A percentile compares a stretch with the other conserved stretches of the same genome.
Evolutionary conservation across 176 grass and related monocot species (phyloP).

Genomic region (Rhynchospora breviuscula): DNA sequence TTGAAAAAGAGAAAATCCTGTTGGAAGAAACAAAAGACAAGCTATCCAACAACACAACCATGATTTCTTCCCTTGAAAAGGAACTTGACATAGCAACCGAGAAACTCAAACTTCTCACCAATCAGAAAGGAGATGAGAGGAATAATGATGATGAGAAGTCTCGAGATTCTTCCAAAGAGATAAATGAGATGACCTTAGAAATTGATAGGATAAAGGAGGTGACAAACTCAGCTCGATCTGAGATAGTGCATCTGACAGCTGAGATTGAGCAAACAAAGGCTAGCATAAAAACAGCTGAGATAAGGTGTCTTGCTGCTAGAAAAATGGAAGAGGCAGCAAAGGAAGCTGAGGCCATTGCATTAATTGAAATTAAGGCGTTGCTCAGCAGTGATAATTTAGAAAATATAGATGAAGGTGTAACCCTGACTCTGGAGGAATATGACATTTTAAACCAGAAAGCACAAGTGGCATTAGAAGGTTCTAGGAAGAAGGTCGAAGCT

Average conservation of each 20-base stretch:
- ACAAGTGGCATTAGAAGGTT: conserved; percentile 51
- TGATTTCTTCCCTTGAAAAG: conserved; percentile 55
- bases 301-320: conserved; percentile 58
- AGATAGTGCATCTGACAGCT: conserved; percentile 38
- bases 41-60: conserved; percentile 36
- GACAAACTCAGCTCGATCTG: conserved; percentile 55
- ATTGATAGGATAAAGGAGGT: conserved; percentile 56
- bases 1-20: conserved; percentile 49
- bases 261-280: conserved; percentile 77
- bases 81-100: conserved; percentile 46
- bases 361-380: conserved; percentile 72
- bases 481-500: conserved; percentile 52
- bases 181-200: conserved; percentile 65
- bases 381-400: conserved; percentile 47
- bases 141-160: conserved; percentile 34
- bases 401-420: conserved; percentile 32
- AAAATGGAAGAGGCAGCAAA: conserved; percentile 89
- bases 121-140: conserved; percentile 21
- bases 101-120: conserved; percentile 46
- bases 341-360: conserved; percentile 68
- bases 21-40: conserved; percentile 50
- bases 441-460: conserved; percentile 40
- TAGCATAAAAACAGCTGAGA: conserved; percentile 56
- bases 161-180: conserved; percentile 45
- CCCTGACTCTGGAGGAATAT: conserved; percentile 66